These are phyloP conservation scores for Lipomyces mesembrius DNA, from an alignment of 805 yeast genomes.

Conservation along the genomic window DNA sequence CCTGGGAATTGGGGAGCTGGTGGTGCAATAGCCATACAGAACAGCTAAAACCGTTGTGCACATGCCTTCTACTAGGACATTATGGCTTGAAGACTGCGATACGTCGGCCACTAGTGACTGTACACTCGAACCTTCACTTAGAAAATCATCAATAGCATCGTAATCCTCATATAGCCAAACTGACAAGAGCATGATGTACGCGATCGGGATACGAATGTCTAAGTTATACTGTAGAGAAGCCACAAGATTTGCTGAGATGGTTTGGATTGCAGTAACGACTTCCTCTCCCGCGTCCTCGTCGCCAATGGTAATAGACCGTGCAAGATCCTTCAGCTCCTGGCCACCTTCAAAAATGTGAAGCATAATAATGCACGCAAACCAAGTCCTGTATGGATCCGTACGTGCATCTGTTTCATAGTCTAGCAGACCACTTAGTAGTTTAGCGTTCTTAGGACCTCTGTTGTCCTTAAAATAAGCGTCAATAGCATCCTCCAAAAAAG, in stretches of 20 bases:
- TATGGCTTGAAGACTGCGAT: conserved; percentile 52
- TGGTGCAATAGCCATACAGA: conserved; percentile 73
- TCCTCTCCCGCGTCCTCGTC: conserved; percentile 61
- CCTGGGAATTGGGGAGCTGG: conserved; percentile 55
- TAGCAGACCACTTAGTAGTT: conserved; percentile 70
- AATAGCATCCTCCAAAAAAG: conserved; percentile 72
- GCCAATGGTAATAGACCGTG: conserved; percentile 61
- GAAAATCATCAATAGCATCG: conserved; percentile 73
- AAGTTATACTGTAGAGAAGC: conserved; percentile 58
- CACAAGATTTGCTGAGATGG: conserved; percentile 73
- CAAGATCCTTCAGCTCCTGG: conserved; percentile 54
- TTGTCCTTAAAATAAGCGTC: conserved; percentile 31
- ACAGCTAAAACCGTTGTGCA: conserved; percentile 73
- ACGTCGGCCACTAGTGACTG: conserved; percentile 71
- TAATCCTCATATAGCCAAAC: conserved; percentile 80
- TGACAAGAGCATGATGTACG: conserved; percentile 74
- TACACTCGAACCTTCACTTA: conserved; percentile 67
- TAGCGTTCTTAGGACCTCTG: conserved; percentile 48
- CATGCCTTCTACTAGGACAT: conserved; percentile 71
- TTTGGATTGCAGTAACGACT: conserved; percentile 69
- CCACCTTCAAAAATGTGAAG: conserved; percentile 63
- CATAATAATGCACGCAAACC: conserved; percentile 78
- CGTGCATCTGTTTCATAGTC: conserved; percentile 74
- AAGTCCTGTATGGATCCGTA: conserved; percentile 82
- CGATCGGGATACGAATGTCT: conserved; percentile 78